phyloP scores from a whole-genome alignment of 192 early-diverging fungal species.

The Backusella westeae region DNA sequence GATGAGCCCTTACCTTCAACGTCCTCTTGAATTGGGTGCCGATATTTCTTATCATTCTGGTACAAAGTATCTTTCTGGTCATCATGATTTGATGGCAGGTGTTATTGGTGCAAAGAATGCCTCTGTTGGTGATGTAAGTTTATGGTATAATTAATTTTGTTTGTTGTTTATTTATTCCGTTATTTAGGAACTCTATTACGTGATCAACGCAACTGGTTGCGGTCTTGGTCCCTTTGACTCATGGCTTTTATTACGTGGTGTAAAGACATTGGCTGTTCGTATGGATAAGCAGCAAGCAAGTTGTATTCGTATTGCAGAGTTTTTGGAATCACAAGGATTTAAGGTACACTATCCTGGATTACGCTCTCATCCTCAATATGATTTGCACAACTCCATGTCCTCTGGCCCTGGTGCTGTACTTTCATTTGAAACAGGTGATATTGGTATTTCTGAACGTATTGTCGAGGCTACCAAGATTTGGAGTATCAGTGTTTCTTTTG shows the following conservation, averaged over 20 bases:
- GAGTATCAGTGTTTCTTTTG: slow-evolving; percentile 96
- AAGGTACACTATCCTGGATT: slow-evolving; percentile 91
- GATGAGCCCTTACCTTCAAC: slow-evolving; percentile 96
- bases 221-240: slow-evolving; percentile 90
- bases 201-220: slow-evolving; percentile 94
- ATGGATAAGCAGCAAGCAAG: slow-evolving; percentile 93
- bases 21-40: slow-evolving; percentile 85
- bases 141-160: background rate
- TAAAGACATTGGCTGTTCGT: slow-evolving; percentile 95
- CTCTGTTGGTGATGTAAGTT: slow-evolving; percentile 69
- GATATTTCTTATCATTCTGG: slow-evolving; percentile 96
- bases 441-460: slow-evolving; percentile 72
- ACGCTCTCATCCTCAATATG: slow-evolving; percentile 78
- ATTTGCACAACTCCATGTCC: slow-evolving; percentile 75
- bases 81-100: slow-evolving; percentile 99
- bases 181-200: slow-evolving; percentile 76
- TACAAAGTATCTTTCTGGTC: slow-evolving; percentile 96
- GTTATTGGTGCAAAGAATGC: slow-evolving; percentile 79
- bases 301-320: slow-evolving; percentile 75
- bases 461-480: slow-evolving; percentile 83
- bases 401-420: slow-evolving; percentile 91
- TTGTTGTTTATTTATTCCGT: background rate
- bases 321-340: slow-evolving; percentile 77
- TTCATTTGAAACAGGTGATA: slow-evolving; percentile 90
- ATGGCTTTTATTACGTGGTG: slow-evolving; percentile 90